Conservation (phyloP, 805 yeast genomes). For the Tetrapisispora arboricola region DNA sequence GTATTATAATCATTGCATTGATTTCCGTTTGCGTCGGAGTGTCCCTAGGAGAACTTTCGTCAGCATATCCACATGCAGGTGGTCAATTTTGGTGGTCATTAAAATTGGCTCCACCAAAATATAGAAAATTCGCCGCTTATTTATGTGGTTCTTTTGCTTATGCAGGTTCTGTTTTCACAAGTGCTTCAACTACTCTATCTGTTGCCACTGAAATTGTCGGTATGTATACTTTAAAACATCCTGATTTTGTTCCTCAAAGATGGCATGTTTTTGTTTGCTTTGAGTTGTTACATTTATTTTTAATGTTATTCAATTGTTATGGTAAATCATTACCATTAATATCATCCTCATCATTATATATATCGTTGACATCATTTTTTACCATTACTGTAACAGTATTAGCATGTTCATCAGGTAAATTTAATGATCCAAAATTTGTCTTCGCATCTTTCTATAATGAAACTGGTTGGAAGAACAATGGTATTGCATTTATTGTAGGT, state of each 20-base stretch:
- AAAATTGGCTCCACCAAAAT: constrained; percentile 40
- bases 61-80: constrained; percentile 54
- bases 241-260: constrained; percentile 32
- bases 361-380: constrained; percentile 44
- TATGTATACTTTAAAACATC: constrained; percentile 32
- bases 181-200: constrained; percentile 51
- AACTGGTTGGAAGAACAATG: constrained; percentile 53
- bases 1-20: constrained; percentile 43
- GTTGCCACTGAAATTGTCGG: constrained; percentile 48
- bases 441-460: constrained; percentile 46
- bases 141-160: constrained; percentile 56
- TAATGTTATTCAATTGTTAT: constrained; percentile 44
- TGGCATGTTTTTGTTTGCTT: constrained; percentile 52
- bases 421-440: constrained; percentile 45
- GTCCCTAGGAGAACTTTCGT: constrained; percentile 44
- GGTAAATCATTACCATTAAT: constrained; percentile 45
- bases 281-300: constrained; percentile 37
- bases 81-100: constrained; percentile 56
- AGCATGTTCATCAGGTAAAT: constrained; percentile 47
- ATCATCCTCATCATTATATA: constrained; percentile 43
- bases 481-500: constrained; percentile 57
- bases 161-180: constrained; percentile 55
- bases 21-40: constrained; percentile 42
- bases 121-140: constrained; percentile 40
- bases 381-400: constrained; percentile 48